Conservation (phyloP, 441 rosid genomes). For the Bocquillonia castaneifolia region DNA sequence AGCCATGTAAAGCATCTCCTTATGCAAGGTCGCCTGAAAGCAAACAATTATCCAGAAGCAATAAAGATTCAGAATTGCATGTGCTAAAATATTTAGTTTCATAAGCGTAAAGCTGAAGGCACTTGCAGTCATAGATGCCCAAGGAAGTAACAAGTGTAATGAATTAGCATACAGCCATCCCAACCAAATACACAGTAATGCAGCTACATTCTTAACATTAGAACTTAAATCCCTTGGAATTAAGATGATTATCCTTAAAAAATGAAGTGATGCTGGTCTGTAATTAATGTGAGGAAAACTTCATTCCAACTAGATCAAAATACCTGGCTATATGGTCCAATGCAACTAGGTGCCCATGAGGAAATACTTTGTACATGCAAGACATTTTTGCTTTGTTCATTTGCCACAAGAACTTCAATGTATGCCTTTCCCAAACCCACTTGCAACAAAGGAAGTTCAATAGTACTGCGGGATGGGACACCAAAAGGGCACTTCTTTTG, state of each 20-base stretch:
- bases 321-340: slow-evolving; percentile 99
- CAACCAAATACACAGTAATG: neutral
- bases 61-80: neutral
- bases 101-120: neutral
- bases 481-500: slow-evolving; percentile 87
- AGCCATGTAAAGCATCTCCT: slow-evolving; percentile 84
- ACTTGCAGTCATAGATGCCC: neutral
- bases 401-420: slow-evolving; percentile 70
- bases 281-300: neutral
- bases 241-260: slow-evolving; percentile 4
- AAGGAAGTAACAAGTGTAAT: neutral
- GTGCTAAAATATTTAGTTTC: neutral
- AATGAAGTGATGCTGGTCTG: neutral
- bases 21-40: slow-evolving; percentile 81
- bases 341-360: slow-evolving; percentile 98
- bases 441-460: slow-evolving; percentile 76
- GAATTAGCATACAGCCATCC: neutral
- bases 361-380: slow-evolving; percentile 96
- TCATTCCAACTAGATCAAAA: neutral
- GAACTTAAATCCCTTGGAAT: neutral
- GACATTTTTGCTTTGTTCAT: slow-evolving; percentile 69
- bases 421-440: slow-evolving; percentile 72
- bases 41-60: neutral
- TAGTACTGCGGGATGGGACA: slow-evolving; percentile 98
- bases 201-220: neutral